phyloP scores from a whole-genome alignment of 345 rosid genomes.

The Eucalyptus pumila region DNA sequence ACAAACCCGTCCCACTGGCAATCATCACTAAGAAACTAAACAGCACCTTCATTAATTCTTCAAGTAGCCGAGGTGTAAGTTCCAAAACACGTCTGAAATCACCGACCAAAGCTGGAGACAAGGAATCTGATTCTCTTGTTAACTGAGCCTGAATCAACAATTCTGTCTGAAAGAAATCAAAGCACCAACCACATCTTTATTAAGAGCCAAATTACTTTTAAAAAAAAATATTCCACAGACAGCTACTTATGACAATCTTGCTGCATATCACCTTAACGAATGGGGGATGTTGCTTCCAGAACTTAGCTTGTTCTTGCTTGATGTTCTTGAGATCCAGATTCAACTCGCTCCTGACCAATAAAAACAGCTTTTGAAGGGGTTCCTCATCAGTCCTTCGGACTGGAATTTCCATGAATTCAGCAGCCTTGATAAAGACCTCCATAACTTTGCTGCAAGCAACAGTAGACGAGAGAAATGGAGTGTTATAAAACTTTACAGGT shows the following conservation, averaged over 20 bases:
- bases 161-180: conserved; percentile 49
- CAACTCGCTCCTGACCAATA: conserved; percentile 94
- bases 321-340: conserved; percentile 89
- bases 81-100: conserved; percentile 86
- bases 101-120: conserved; percentile 66
- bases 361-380: conserved; percentile 92
- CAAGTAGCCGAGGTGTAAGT: conserved; percentile 95
- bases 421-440: conserved; percentile 97
- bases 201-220: background rate
- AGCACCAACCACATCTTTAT: background rate
- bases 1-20: background rate
- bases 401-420: conserved; percentile 94
- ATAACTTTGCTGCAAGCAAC: conserved; percentile 75
- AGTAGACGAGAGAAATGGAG: background rate
- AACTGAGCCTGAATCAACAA: conserved; percentile 96
- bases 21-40: background rate
- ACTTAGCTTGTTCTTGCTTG: conserved; percentile 99
- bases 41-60: conserved; percentile 85
- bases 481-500: background rate
- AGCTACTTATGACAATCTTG: background rate
- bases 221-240: background rate
- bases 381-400: conserved; percentile 93
- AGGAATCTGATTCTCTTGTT: conserved; percentile 60
- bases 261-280: conserved; percentile 59
- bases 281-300: conserved; percentile 98